Evolutionary conservation across 73 alveolate genomes (phyloP).

Genomic region (Stentor roeselii): DNA sequence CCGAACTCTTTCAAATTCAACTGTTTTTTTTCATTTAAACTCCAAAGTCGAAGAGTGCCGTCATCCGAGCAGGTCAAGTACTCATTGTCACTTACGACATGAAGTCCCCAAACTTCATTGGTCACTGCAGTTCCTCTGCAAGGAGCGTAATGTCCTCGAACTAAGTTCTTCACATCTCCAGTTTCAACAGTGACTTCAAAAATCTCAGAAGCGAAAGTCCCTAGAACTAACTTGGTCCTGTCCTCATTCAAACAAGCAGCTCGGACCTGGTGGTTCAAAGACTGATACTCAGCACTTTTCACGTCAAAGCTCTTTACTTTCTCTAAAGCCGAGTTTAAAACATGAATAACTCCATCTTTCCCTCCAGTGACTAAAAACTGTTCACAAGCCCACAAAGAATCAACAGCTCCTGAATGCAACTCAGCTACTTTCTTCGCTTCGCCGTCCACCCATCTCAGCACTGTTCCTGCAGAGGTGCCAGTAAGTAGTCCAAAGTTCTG

Average conservation of each 20-base stretch:
- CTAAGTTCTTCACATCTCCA: slow-evolving; percentile 28
- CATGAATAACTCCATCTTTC: slow-evolving; percentile 72
- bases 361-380: slow-evolving; percentile 90
- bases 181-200: slow-evolving; percentile 38
- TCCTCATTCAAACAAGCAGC: slow-evolving; percentile 56
- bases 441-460: slow-evolving; percentile 40
- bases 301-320: not conserved
- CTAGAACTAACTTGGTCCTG: slow-evolving; percentile 54
- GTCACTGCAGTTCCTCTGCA: slow-evolving; percentile 40
- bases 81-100: slow-evolving; percentile 34
- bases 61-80: slow-evolving; percentile 59
- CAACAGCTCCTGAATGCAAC: slow-evolving; percentile 6
- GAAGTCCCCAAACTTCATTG: slow-evolving; percentile 73
- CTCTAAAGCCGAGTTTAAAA: slow-evolving; percentile 30
- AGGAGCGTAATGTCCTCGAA: slow-evolving; percentile 63
- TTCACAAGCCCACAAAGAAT: slow-evolving; percentile 24
- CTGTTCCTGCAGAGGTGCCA: slow-evolving; percentile 59
- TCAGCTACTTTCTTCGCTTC: slow-evolving; percentile 69
- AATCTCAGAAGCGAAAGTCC: slow-evolving; percentile 84
- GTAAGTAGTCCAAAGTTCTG: slow-evolving; percentile 67
- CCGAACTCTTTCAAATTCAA: not conserved
- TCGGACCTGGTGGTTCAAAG: slow-evolving; percentile 61
- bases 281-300: not conserved
- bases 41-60: slow-evolving; percentile 65
- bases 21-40: slow-evolving; percentile 26